Base-by-base conservation (phyloP, 345 rosid genomes). In the Zanthoxylum bungeanum region DNA sequence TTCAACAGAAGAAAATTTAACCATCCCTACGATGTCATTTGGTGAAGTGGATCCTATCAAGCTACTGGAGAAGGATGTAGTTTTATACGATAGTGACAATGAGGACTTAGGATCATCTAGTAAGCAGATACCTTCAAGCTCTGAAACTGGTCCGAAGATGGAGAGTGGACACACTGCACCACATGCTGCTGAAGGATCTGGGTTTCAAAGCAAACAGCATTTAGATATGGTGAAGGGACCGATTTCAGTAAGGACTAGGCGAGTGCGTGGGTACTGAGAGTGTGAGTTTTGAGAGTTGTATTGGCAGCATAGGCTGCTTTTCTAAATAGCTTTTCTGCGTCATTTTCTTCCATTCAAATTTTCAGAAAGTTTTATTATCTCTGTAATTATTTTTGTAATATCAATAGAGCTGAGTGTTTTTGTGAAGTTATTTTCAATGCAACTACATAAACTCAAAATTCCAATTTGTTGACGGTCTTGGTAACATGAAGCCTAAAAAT, bases 261-360 rank as follows among this genome's bases (percentile, higher is more conserved):
- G 72, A 47, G 84, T 86, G 53, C 90, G 85, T 28, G 89, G 98
- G 9, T 88, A 86, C 79, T 87, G 71, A 86, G 64, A 83, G 44
- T 59, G 47, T 8, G 67, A 73, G 73, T 68, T 66, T 60, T 37
- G 73, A 5, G 78, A 37, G 73, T 44, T 74, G 34, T 28, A 42
- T 17, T 55, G 28, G 28, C 57, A 55, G 50, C 63, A 33, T 33
- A 36, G 51, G 46, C 25, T 60, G 75, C 60, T 33, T 71, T 36
- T 8, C 2, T 46, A n/a, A n/a, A n/a, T 65, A 37, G 60, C 68
- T 55, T 78, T 69, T 75, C 58, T 68, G 17, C 24, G 46, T 27
- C n/a, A 70, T 69, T 50, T 36, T 64, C 73, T 74, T 40, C 22
- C 42, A 24, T 47, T 2, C 51, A 53, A 33, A 22, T 77, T 75